These are phyloP conservation scores for Aspergillus candidus DNA, from an alignment of 2,329 filamentous ascomycete species.

Conservation along the genomic window DNA sequence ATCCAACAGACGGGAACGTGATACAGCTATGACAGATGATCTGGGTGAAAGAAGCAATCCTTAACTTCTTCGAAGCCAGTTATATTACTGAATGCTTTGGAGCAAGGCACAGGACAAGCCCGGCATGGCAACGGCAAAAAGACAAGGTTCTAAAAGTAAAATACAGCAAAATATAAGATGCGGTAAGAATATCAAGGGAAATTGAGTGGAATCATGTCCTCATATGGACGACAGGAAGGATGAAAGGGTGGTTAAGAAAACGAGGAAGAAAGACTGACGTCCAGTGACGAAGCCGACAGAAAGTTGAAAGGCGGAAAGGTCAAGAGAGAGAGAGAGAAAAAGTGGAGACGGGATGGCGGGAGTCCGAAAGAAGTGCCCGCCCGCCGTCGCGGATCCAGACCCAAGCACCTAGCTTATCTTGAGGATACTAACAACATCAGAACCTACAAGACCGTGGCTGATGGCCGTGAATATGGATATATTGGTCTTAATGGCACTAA, in stretches of 20 bases:
- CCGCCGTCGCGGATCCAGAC: background rate
- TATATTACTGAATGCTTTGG: conserved; percentile 3
- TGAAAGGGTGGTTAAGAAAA: background rate
- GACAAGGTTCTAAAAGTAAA: background rate
- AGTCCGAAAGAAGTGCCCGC: background rate
- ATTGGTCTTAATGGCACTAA: no score
- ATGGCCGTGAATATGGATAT: no score
- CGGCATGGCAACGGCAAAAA: conserved; percentile 20
- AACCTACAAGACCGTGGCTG: no score
- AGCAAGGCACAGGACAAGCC: conserved; percentile 15
- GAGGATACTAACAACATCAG: no score
- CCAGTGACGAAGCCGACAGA: no score
- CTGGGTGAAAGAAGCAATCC: no score
- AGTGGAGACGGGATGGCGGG: conserved; percentile 4
- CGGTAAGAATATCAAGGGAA: background rate
- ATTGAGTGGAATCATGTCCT: no score
- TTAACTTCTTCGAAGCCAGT: background rate
- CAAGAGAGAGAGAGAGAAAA: conserved; percentile 8
- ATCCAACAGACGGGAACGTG: background rate
- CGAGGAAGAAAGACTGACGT: conserved; percentile 7
- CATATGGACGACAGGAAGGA: no score
- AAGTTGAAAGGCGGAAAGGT: background rate
- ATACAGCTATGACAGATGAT: background rate
- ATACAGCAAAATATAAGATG: background rate
- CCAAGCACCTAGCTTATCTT: no score